phyloP scores from a whole-genome alignment of 2,329 filamentous ascomycete genomes.

The Ceratocystis papillata region DNA sequence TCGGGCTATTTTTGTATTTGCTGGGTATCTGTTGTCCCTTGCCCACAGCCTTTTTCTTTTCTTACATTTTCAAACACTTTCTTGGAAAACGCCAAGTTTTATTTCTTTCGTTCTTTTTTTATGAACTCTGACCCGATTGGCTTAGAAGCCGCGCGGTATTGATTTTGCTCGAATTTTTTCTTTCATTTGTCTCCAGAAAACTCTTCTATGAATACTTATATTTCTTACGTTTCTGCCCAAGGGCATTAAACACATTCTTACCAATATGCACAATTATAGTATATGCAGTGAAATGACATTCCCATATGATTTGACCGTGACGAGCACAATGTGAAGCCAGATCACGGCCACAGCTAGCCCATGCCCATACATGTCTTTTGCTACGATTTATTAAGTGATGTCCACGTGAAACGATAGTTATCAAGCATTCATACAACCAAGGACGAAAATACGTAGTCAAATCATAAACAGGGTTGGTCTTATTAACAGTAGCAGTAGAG shows the following conservation, averaged over 20 bases:
- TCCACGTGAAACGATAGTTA: too few relatives aligned
- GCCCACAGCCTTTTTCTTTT: constrained; percentile 21
- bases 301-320: not conserved
- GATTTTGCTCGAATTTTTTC: not conserved
- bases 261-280: not conserved
- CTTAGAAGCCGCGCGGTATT: not conserved
- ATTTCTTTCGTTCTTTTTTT: constrained; percentile 11
- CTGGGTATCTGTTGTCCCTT: constrained; percentile 21
- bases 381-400: too few relatives aligned
- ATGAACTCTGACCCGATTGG: not conserved
- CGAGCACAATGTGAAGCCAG: too few relatives aligned
- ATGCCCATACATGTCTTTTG: too few relatives aligned
- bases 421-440: not conserved
- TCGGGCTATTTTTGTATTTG: constrained; percentile 18
- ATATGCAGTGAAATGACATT: not conserved
- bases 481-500: constrained; percentile 4
- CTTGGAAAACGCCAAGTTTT: not conserved
- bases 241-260: not conserved
- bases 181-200: not conserved
- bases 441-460: not conserved
- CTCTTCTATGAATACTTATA: not conserved
- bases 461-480: not conserved
- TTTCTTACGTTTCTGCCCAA: not conserved
- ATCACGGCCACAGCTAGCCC: too few relatives aligned
- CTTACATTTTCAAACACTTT: not conserved